These are phyloP conservation scores for Ramichloridium luteum DNA, from an alignment of 2,329 filamentous ascomycete genomes.

Conservation along the genomic window DNA sequence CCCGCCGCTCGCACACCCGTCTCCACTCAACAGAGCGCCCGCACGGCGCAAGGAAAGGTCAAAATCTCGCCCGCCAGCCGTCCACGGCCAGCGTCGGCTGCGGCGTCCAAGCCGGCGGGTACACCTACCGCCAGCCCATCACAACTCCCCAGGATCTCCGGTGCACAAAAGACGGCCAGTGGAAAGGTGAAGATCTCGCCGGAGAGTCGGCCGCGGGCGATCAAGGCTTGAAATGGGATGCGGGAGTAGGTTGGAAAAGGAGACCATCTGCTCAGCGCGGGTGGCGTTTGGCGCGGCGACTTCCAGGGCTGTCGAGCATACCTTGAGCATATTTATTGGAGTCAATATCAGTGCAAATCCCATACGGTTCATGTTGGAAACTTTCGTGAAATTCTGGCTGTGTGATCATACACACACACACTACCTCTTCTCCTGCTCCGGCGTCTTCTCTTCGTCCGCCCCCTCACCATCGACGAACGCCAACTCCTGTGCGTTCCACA, in stretches of 20 bases:
- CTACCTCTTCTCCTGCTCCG: no score
- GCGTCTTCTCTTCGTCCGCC: conserved; percentile 5
- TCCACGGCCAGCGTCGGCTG: conserved; percentile 4
- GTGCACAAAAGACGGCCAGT: conserved; percentile 3
- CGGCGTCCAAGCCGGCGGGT: conserved; percentile 3
- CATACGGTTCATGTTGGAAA: no score
- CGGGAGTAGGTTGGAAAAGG: no score
- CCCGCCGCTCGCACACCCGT: conserved; percentile 4
- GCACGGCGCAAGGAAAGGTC: conserved; percentile 11
- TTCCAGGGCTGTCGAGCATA: no score
- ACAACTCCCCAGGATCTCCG: conserved; percentile 4
- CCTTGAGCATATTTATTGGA: no score
- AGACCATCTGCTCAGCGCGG: no score
- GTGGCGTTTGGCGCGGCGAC: no score
- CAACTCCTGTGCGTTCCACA: conserved; percentile 56
- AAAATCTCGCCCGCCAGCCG: conserved; percentile 8
- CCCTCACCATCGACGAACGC: conserved; percentile 24
- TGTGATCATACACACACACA: no score
- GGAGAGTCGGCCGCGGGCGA: conserved; percentile 12
- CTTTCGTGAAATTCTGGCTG: no score
- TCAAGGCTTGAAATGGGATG: no score
- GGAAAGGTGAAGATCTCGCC: conserved; percentile 14
- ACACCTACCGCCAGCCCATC: conserved; percentile 3
- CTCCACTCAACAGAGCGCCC: conserved; percentile 8
- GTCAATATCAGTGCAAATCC: no score